A percentile compares a stretch with the other conserved stretches of the same genome.
Conservation (phyloP, 2,329 filamentous ascomycete genomes). For the Knufia fluminis region DNA sequence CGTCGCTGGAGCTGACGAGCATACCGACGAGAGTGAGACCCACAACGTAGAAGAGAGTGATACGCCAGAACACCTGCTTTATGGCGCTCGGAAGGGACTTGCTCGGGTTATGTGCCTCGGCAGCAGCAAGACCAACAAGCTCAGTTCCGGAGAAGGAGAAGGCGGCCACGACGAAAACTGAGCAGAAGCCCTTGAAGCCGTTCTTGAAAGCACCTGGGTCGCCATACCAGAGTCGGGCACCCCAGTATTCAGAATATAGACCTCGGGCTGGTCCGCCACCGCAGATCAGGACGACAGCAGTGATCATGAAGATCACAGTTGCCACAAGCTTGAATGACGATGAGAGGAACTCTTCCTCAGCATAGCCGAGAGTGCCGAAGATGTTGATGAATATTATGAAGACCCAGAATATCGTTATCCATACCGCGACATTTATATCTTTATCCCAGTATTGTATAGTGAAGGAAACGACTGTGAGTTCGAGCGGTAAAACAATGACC, state of each 20-base stretch:
- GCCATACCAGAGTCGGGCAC: conserved; percentile 55
- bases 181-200: conserved; percentile 45
- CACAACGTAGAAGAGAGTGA: conserved; percentile 42
- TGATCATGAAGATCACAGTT: conserved; percentile 18
- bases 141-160: conserved; percentile 51
- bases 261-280: conserved; percentile 34
- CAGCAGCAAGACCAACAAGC: conserved; percentile 44
- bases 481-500: conserved; percentile 69
- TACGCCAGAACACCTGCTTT: conserved; percentile 44
- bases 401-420: conserved; percentile 63
- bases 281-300: conserved; percentile 12
- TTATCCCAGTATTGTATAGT: conserved; percentile 63
- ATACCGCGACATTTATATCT: conserved; percentile 28
- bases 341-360: conserved; percentile 74
- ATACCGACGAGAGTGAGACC: conserved; percentile 37
- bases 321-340: conserved; percentile 73
- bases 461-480: conserved; percentile 70
- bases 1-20: conserved; percentile 33
- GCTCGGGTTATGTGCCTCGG: conserved; percentile 43
- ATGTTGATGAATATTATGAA: conserved; percentile 67
- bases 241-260: conserved; percentile 24
- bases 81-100: conserved; percentile 41
- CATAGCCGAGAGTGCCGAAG: conserved; percentile 73
- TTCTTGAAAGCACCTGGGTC: conserved; percentile 36
- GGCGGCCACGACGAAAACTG: conserved; percentile 46